Conservation (phyloP, 208 protist species). For the Acanthamoeba healyi region DNA sequence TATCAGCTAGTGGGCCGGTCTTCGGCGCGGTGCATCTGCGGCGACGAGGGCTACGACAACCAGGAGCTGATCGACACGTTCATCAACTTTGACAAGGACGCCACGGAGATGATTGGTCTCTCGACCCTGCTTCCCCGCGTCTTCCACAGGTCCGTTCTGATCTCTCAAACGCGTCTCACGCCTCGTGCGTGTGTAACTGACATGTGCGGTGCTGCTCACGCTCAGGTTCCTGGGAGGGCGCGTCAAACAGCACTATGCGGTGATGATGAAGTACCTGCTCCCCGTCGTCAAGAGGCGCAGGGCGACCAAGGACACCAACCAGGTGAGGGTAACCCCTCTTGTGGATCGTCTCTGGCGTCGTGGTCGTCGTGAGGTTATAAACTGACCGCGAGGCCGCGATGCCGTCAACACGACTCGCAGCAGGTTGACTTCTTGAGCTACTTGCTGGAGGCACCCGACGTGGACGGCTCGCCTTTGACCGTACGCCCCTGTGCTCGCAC, state of each 20-base stretch:
- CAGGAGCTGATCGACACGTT: slow-evolving; percentile 49
- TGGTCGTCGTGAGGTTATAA: no score
- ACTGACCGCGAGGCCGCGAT: no score
- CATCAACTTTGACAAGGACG: slow-evolving; percentile 64
- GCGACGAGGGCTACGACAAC: slow-evolving; percentile 33
- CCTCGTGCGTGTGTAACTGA: not conserved
- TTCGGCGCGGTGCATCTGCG: slow-evolving; percentile 31
- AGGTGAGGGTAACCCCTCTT: no score
- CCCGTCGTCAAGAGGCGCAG: slow-evolving; percentile 42
- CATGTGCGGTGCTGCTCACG: not conserved
- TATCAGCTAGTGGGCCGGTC: slow-evolving; percentile 1
- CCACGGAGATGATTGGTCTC: slow-evolving; percentile 28
- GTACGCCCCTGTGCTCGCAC: no score
- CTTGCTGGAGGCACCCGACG: slow-evolving; percentile 1
- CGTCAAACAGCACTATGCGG: not conserved
- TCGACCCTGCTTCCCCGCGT: not conserved
- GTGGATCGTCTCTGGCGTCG: no score
- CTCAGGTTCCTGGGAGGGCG: slow-evolving; percentile 29
- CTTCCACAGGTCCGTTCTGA: not conserved
- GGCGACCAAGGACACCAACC: not conserved
- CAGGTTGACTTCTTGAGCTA: slow-evolving; percentile 31
- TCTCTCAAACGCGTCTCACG: not conserved
- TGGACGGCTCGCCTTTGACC: slow-evolving; percentile 12
- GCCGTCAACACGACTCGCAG: not conserved
- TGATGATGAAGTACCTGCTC: slow-evolving; percentile 46